These are phyloP conservation scores for Hypoxylon intermedium DNA, from an alignment of 495 filamentous ascomycete species.

Conservation along the genomic window DNA sequence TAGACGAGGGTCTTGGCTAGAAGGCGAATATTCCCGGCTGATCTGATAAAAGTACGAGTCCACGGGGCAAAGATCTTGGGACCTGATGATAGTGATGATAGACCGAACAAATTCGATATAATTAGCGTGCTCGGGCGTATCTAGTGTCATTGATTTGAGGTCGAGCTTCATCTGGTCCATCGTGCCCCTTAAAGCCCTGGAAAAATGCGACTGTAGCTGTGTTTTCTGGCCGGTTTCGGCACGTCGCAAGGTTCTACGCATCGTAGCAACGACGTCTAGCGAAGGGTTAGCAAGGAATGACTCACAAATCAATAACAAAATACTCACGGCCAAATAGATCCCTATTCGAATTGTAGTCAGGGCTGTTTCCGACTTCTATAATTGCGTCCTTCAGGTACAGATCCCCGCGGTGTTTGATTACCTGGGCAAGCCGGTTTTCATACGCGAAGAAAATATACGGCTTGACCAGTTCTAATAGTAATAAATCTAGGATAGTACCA, in stretches of 20 bases:
- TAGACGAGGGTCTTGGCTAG: conserved; percentile 56
- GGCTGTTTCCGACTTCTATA: conserved; percentile 38
- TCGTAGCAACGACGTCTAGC: conserved; percentile 45
- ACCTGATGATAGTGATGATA: conserved; percentile 54
- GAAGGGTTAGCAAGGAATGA: conserved; percentile 16
- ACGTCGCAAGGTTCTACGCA: conserved; percentile 50
- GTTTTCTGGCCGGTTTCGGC: conserved; percentile 25
- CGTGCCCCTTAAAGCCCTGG: conserved; percentile 43
- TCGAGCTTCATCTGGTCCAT: conserved; percentile 60
- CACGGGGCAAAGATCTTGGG: conserved; percentile 53
- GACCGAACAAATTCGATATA: conserved; percentile 56
- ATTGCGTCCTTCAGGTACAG: conserved; percentile 44
- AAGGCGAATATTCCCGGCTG: conserved; percentile 56
- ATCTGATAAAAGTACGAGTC: conserved; percentile 57
- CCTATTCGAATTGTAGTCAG: conserved; percentile 51
- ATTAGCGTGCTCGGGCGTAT: conserved; percentile 42
- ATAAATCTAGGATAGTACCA: conserved; percentile 45
- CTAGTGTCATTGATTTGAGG: conserved; percentile 43
- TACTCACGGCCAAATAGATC: conserved; percentile 47
- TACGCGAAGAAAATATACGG: conserved; percentile 46
- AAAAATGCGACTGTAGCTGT: conserved; percentile 45
- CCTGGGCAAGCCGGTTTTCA: conserved; percentile 53
- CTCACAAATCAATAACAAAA: neutral
- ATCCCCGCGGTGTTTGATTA: conserved; percentile 43
- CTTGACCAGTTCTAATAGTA: conserved; percentile 50